These are phyloP conservation scores for sweet orange (Citrus sinensis) DNA, from an alignment of 345 rosid species.

Conservation along the genomic window DVS_A1.0 CM039169.1:32923501-32924000, in stretches of 20 bases:
- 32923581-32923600: slow-evolving; percentile 81
- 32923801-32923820: no score
- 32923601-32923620: slow-evolving; percentile 56
- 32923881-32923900: no score
- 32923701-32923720: slow-evolving; percentile 27
- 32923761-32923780: no score
- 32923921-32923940: neutral
- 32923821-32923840: no score
- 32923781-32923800: no score
- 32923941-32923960: neutral
- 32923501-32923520: neutral
- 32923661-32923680: slow-evolving; percentile 47
- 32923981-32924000: slow-evolving; percentile 26
- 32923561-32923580: slow-evolving; percentile 55
- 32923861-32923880: no score
- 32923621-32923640: slow-evolving; percentile 38
- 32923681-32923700: slow-evolving; percentile 33
- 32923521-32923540: neutral
- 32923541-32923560: slow-evolving; percentile 59
- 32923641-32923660: slow-evolving; percentile 49
- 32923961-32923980: neutral
- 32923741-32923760: no score
- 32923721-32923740: no score
- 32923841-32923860: no score
- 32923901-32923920: neutral